Base-by-base conservation (phyloP, 129 eudicot species). In the Gnaphalium uliginosum region DNA sequence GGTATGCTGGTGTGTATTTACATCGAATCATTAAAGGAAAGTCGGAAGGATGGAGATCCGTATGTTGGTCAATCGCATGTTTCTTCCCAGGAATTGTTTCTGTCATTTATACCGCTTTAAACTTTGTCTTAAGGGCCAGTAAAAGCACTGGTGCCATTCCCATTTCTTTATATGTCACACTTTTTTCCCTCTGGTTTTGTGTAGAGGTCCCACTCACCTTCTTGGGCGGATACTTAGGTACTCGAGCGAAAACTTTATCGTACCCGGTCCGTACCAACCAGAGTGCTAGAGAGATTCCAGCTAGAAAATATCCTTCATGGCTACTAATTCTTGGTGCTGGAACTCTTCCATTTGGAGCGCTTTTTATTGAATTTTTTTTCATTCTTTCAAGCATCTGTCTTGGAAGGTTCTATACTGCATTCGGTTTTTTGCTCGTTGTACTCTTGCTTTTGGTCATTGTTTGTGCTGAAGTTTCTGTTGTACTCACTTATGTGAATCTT, bases 261-360 rank as follows among this genome's bases (percentile, higher is more conserved):
- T 87, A 72, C 78, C 89, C 92, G 21, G 89, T 87, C 29, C 84
- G 87, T 58, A 87, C 85, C 48, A 87, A 87, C 75, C 87, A 87
- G 74, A 84, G 82, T 17, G 85, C 89, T 4, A 79, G 89, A 51
- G 92, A 84, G 75, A 87, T 87, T 73, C 92, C 89, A 3, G 85
- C 83, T 14, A 81, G 89, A 73, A 84, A 79, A 71, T 87, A 82
- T 76, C 89, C 89, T 8, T 87, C 92, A 65, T 87, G 92, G 92
- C 85, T 84, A 21, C 87, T 87, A 15, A 85, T 87, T 79, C 88
- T 87, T 71, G 89, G 89, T 76, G 92, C 92, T 22, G 89, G 92
- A 18, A 84, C 89, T 56, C 89, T 87, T 43, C 92, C 89, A 10
- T 87, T 87, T 74, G 92, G 92, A 74, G 84, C 92, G 76, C 85